A percentile compares a stretch with the other conserved stretches of the same genome.
phyloP scores from a whole-genome alignment of 108 stramenopile species.

The Skeletonema grethae region DNA sequence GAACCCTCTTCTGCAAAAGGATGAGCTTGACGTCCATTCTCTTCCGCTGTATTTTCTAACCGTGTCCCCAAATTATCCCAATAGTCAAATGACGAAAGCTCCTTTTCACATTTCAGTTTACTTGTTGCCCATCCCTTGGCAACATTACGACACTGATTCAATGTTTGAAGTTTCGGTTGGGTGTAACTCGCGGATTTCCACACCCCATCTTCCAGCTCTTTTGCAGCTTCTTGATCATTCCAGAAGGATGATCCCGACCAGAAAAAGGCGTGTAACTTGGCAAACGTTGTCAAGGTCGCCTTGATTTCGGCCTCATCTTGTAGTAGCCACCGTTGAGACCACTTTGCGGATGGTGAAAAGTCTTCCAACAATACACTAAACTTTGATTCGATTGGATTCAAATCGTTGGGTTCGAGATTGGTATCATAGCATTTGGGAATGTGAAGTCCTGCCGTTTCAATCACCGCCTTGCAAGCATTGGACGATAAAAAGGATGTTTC shows the following conservation, averaged over 20 bases:
- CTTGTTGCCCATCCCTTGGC: conserved; percentile 55
- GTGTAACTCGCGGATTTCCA: conserved; percentile 71
- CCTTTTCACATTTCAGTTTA: conserved; percentile 31
- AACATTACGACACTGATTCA: conserved; percentile 57
- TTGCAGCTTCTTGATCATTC: conserved; percentile 45
- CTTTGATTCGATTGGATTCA: conserved; percentile 51
- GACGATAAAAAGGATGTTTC: conserved; percentile 60
- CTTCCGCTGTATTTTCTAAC: conserved; percentile 50
- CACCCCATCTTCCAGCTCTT: conserved; percentile 50
- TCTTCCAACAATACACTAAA: conserved; percentile 65
- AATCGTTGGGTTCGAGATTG: conserved; percentile 39
- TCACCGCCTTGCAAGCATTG: conserved; percentile 42
- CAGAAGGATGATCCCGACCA: conserved; percentile 68
- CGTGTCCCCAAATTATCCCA: conserved; percentile 48
- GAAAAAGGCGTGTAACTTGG: conserved; percentile 76
- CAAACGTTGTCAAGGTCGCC: conserved; percentile 54
- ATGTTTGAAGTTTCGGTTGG: conserved; percentile 63
- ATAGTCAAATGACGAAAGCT: conserved; percentile 37
- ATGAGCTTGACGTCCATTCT: conserved; percentile 47
- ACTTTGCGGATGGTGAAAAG: conserved; percentile 55
- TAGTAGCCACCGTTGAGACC: conserved; percentile 65
- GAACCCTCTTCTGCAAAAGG: conserved; percentile 41
- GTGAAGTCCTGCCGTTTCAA: conserved; percentile 45
- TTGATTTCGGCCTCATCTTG: conserved; percentile 31
- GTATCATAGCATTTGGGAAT: conserved; percentile 53